Evolutionary conservation across 1,284 basidiomycete genomes (phyloP).

Genomic region (Puccinia brachypodii): DNA sequence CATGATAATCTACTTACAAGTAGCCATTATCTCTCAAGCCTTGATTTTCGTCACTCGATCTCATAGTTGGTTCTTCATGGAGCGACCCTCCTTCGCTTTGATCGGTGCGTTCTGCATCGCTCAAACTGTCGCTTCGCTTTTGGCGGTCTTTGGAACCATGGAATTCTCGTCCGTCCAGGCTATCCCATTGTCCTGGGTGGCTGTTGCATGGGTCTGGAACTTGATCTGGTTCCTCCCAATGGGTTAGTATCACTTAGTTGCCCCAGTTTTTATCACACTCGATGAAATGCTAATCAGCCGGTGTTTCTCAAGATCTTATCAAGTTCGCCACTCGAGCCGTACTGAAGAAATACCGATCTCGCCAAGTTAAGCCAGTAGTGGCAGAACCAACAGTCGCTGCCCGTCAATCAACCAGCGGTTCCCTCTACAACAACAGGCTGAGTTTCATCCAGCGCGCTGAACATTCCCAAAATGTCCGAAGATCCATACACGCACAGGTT

Average conservation of each 20-base stretch:
- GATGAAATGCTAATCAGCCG: background rate
- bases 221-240: conserved; percentile 42
- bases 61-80: conserved; percentile 48
- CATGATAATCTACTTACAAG: conserved; percentile 62
- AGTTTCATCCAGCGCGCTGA: conserved; percentile 78
- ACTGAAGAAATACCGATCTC: conserved; percentile 64
- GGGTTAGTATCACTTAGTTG: conserved; percentile 9
- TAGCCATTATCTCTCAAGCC: conserved; percentile 48
- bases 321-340: conserved; percentile 73
- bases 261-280: background rate
- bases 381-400: conserved; percentile 63
- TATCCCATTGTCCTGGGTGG: conserved; percentile 85
- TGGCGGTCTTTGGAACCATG: conserved; percentile 37
- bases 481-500: conserved; percentile 14
- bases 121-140: conserved; percentile 41
- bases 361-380: conserved; percentile 57
- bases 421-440: conserved; percentile 87
- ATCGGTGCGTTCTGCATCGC: conserved; percentile 43
- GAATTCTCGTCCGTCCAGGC: conserved; percentile 34
- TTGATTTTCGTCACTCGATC: conserved; percentile 49
- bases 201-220: conserved; percentile 68
- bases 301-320: conserved; percentile 70
- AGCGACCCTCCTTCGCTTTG: conserved; percentile 42
- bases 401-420: conserved; percentile 76
- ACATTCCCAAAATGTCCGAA: conserved; percentile 10